Evolutionary conservation across 805 yeast genomes (phyloP).

Genomic region (Kazachstania kunashirensis): DNA sequence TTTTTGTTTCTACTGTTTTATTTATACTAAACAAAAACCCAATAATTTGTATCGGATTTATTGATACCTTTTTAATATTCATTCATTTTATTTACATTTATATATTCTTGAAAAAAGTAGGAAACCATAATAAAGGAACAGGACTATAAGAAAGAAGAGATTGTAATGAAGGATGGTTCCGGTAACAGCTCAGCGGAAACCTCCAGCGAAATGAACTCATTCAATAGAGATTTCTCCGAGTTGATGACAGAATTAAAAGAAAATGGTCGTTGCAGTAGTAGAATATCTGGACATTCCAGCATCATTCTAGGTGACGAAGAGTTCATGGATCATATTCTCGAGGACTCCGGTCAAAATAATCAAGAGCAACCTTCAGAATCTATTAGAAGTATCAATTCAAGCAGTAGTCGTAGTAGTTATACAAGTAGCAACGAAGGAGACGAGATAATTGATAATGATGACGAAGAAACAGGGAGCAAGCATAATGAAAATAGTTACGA

Average conservation of each 20-base stretch:
- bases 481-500: too few species aligned
- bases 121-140: background rate
- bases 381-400: background rate
- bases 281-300: background rate
- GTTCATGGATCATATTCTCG: background rate
- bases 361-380: background rate
- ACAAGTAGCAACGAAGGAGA: too few species aligned
- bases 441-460: too few species aligned
- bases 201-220: background rate
- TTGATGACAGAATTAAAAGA: slow-evolving; percentile 1
- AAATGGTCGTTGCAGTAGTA: background rate
- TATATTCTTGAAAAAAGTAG: background rate
- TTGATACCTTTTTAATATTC: background rate
- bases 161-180: background rate
- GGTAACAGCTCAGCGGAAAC: background rate
- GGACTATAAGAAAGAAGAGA: background rate
- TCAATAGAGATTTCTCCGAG: slow-evolving; percentile 2
- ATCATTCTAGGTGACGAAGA: slow-evolving; percentile 1
- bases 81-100: background rate
- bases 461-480: too few species aligned
- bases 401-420: background rate
- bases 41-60: too few species aligned
- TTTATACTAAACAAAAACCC: too few species aligned
- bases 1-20: too few species aligned
- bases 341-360: background rate